Evolutionary conservation across 345 rosid genomes (phyloP).

Genomic region (Raphanus sativus): DNA sequence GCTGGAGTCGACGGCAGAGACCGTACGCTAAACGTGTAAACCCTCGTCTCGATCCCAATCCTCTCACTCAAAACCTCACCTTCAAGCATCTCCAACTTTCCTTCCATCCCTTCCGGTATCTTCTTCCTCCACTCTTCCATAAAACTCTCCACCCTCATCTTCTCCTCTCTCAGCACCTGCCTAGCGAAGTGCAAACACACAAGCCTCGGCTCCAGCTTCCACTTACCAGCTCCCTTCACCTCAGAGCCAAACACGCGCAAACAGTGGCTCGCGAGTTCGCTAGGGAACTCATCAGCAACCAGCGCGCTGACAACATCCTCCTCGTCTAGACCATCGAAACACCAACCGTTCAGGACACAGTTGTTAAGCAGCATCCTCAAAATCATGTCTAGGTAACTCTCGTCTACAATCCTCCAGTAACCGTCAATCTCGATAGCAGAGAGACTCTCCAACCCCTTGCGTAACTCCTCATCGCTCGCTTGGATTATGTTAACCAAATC

Average conservation of each 20-base stretch:
- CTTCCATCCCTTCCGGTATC: slow-evolving; percentile 70
- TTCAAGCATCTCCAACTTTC: slow-evolving; percentile 69
- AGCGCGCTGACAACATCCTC: slow-evolving; percentile 55
- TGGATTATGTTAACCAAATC: slow-evolving; percentile 73
- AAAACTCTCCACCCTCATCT: slow-evolving; percentile 62
- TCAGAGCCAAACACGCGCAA: slow-evolving; percentile 55
- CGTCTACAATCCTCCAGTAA: slow-evolving; percentile 80
- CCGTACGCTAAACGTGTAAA: slow-evolving; percentile 60
- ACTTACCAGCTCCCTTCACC: slow-evolving; percentile 43
- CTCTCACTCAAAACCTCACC: slow-evolving; percentile 90
- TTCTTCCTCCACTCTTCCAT: slow-evolving; percentile 66
- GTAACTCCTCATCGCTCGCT: slow-evolving; percentile 80
- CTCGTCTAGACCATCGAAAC: slow-evolving; percentile 53
- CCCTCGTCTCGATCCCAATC: slow-evolving; percentile 73
- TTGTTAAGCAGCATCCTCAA: slow-evolving; percentile 67
- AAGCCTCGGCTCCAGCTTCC: slow-evolving; percentile 70
- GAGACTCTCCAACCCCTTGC: slow-evolving; percentile 51
- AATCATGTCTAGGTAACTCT: slow-evolving; percentile 60
- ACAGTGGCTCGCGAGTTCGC: slow-evolving; percentile 58
- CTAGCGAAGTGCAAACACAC: slow-evolving; percentile 81
- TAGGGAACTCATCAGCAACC: slow-evolving; percentile 69
- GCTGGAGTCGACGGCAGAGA: slow-evolving; percentile 74
- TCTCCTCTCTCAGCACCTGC: slow-evolving; percentile 57
- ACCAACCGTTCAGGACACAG: slow-evolving; percentile 71
- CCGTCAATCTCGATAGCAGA: slow-evolving; percentile 85